Conservation (phyloP, 345 rosid species). For the Gossypium raimondii region DNA sequence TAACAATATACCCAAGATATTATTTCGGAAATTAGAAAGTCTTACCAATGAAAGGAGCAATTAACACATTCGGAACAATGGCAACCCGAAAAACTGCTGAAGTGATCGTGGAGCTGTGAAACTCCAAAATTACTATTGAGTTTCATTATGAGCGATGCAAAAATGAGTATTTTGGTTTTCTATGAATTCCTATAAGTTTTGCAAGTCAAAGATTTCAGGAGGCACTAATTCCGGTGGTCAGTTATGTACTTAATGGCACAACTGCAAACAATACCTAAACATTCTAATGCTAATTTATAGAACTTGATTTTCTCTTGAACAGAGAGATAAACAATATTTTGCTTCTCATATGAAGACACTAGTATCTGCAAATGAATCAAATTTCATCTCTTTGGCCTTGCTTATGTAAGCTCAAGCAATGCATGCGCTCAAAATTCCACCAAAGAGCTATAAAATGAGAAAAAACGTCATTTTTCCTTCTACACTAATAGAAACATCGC, state of each 20-base stretch:
- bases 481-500: neutral
- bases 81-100: neutral
- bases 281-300: neutral
- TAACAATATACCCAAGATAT: neutral
- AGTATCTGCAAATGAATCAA: slow-evolving; percentile 3
- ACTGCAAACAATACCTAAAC: neutral
- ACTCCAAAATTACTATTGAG: too few species aligned
- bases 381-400: neutral
- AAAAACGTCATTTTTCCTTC: neutral
- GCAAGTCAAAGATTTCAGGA: neutral
- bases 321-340: neutral
- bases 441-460: neutral
- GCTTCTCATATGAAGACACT: neutral
- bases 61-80: neutral
- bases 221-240: neutral
- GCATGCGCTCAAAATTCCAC: neutral
- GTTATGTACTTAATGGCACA: neutral
- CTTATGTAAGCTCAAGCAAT: neutral
- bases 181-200: neutral
- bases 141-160: neutral
- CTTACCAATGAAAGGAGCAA: neutral
- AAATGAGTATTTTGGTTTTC: neutral
- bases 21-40: neutral
- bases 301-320: neutral
- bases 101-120: neutral